Conservation (phyloP, 495 filamentous ascomycete genomes). For the Aspergillus sclerotiicarbonarius region DNA sequence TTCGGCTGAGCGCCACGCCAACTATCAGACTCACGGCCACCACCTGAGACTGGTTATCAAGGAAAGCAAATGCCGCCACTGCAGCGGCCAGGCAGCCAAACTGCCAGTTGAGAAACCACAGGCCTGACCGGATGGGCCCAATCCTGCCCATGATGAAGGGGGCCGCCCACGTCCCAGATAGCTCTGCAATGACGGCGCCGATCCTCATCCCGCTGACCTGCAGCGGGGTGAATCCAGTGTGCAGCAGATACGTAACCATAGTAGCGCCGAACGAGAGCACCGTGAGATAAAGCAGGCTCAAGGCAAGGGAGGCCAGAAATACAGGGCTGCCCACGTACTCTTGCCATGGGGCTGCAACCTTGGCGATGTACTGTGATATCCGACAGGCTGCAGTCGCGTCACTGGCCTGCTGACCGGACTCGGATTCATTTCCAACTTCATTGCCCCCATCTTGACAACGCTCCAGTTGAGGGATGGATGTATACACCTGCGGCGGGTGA, state of each 20-base stretch:
- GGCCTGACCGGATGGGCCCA: constrained; percentile 55
- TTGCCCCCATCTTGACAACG: not conserved
- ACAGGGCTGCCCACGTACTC: constrained; percentile 41
- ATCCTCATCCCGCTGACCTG: constrained; percentile 53
- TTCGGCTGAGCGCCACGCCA: constrained; percentile 55
- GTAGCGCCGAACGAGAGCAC: constrained; percentile 57
- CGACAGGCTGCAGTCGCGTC: not conserved
- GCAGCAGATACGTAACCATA: constrained; percentile 60
- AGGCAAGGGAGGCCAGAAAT: constrained; percentile 54
- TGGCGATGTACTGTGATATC: constrained; percentile 12
- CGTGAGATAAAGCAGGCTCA: constrained; percentile 57
- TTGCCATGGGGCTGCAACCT: constrained; percentile 28
- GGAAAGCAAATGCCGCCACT: constrained; percentile 42
- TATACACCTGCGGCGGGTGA: constrained; percentile 32
- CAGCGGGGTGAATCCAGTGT: constrained; percentile 51
- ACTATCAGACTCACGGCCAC: constrained; percentile 47
- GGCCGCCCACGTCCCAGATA: constrained; percentile 48
- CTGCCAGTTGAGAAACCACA: constrained; percentile 68
- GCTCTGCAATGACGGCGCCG: constrained; percentile 51
- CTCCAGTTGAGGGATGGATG: constrained; percentile 36
- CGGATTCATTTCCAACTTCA: not conserved
- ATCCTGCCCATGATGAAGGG: constrained; percentile 53
- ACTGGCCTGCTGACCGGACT: not conserved
- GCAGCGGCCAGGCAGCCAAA: constrained; percentile 46
- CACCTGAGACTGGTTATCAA: constrained; percentile 22